Evolutionary conservation across 164 flowering plant species (phyloP).

Genomic region (Magnolia kwangsiensis): DNA sequence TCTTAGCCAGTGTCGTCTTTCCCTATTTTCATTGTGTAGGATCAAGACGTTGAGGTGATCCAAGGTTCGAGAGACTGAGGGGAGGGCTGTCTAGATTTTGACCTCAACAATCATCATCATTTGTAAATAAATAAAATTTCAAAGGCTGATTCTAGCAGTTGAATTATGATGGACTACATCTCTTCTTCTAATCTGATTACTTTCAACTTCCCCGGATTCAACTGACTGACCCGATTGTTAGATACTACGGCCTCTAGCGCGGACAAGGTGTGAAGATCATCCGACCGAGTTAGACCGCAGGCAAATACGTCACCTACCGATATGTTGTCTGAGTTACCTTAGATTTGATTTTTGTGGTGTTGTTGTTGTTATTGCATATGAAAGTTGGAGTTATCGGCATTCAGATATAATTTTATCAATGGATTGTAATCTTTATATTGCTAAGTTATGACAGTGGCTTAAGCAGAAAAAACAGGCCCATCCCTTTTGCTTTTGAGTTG

Average conservation of each 20-base stretch:
- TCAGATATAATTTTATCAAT: background rate
- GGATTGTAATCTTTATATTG: no score
- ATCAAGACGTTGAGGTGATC: no score
- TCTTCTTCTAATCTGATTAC: background rate
- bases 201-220: constrained; percentile 73
- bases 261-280: constrained; percentile 83
- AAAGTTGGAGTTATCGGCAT: no score
- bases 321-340: constrained; percentile 46
- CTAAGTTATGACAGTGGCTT: no score
- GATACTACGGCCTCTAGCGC: constrained; percentile 69
- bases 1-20: no score
- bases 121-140: background rate
- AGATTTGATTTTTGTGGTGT: background rate
- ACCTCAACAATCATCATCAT: no score
- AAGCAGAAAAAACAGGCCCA: no score
- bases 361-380: no score
- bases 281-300: constrained; percentile 83
- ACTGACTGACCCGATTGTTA: constrained; percentile 69
- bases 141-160: background rate
- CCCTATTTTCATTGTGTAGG: no score
- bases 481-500: no score
- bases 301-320: constrained; percentile 71
- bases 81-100: no score
- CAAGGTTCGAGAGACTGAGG: no score
- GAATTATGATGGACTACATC: background rate